Evolutionary conservation across 2,329 filamentous ascomycete genomes (phyloP), one percentile per base, ranked within the genome.

Genomic region (Pseudohalonectria lignicola): DNA sequence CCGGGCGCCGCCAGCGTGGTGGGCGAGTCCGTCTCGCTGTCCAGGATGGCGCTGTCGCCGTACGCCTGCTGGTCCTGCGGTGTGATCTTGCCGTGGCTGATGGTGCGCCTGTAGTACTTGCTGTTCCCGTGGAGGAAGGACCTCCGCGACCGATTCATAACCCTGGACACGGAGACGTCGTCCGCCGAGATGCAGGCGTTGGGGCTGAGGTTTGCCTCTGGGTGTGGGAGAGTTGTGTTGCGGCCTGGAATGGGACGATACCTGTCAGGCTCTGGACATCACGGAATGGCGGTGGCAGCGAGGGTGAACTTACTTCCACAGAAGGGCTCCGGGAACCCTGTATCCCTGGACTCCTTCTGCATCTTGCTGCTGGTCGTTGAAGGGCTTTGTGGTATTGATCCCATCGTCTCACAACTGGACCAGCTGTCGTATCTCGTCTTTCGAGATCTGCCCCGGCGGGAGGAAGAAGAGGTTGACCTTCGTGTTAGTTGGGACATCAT

Each of bases 191-290:
- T 73, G 48, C 60, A 67, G 32, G 74, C 76, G 43, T 73, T 64
- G 35, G 67, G 66, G 12, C 66, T 69, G 6, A 72, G 62, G 46
- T 77, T 66, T 41, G 76, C 76, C 15, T 77, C 74, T 17, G 76
- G 76, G 43, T 80, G 75, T 16, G 71, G 72, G 13, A 74, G 60
- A 3, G 74, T 76, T 12, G 76, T 81, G 47, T 77, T 80, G 43
- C 67, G 63, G 33, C 54, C 68, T 69, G 42, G 10, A 25, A 32
- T n/a, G n/a, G n/a, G n/a, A n/a, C n/a, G n/a, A n/a, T n/a, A n/a
- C n/a, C n/a, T n/a, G n/a, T n/a, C n/a, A n/a, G n/a, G n/a, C n/a
- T n/a, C n/a, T n/a, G 15, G 17, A 10, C 30, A 32, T 17, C 17
- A 5, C 10, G 4, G 7, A 11, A n/a, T 21, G 8, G 28, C 13